Evolutionary conservation across 1,284 basidiomycete species (phyloP).

Genomic region (Kalmanozyma brasiliensis): DNA sequence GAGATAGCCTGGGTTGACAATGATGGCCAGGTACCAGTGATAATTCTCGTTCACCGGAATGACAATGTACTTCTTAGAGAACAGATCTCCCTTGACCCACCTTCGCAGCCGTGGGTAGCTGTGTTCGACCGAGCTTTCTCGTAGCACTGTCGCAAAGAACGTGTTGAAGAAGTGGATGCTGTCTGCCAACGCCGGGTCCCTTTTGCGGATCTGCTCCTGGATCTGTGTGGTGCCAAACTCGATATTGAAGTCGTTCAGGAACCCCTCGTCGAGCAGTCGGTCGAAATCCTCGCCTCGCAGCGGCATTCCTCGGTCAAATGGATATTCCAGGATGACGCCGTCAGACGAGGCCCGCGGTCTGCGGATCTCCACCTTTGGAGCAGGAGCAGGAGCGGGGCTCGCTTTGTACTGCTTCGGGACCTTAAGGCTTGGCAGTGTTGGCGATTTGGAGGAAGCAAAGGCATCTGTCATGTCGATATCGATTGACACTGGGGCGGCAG

Average conservation of each 20-base stretch:
- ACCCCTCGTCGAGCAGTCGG: conserved; percentile 55
- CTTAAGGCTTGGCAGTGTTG: conserved; percentile 3
- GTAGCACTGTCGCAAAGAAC: conserved; percentile 97
- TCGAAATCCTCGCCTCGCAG: conserved; percentile 49
- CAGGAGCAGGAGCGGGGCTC: background rate
- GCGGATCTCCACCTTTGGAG: conserved; percentile 8
- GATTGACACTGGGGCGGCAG: background rate
- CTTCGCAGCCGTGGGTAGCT: conserved; percentile 87
- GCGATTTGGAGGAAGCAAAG: background rate
- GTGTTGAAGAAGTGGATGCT: conserved; percentile 92
- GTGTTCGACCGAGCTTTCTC: conserved; percentile 70
- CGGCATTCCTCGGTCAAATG: conserved; percentile 50
- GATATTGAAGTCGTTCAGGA: conserved; percentile 90
- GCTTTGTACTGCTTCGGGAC: conserved; percentile 10
- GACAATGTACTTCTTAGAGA: conserved; percentile 89
- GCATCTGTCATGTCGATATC: conserved; percentile 17
- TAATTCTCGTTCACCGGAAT: conserved; percentile 95
- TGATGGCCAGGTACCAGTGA: conserved; percentile 97
- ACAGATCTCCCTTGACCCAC: conserved; percentile 89
- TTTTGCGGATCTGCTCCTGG: conserved; percentile 52
- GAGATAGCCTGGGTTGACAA: conserved; percentile 77
- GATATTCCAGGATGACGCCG: conserved; percentile 49
- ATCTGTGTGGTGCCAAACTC: conserved; percentile 91
- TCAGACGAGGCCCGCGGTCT: background rate
- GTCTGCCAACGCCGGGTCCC: conserved; percentile 75